A percentile compares a stretch with the other conserved stretches of the same genome.
Evolutionary conservation across 108 stramenopile species (phyloP).

Genomic region (Mediolabrus comicus): DNA sequence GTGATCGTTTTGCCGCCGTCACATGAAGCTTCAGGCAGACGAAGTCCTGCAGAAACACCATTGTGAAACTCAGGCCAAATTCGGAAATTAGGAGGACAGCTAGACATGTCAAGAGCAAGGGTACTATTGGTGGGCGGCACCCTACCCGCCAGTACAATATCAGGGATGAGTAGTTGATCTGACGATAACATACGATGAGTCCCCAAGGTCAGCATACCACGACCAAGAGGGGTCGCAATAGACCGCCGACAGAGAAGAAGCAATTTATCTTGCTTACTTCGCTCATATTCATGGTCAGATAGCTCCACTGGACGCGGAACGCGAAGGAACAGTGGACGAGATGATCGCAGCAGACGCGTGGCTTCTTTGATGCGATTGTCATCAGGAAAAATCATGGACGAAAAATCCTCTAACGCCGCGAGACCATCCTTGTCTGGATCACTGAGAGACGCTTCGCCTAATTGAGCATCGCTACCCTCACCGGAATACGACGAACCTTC

Average conservation of each 20-base stretch:
- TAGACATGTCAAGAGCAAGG: conserved; percentile 73
- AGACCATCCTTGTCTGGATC: conserved; percentile 83
- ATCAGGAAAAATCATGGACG: conserved; percentile 86
- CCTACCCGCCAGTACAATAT: conserved; percentile 85
- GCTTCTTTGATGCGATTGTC: conserved; percentile 91
- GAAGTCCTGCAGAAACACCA: conserved; percentile 94
- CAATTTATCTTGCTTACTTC: conserved; percentile 84
- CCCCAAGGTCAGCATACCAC: conserved; percentile 97
- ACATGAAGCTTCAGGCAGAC: conserved; percentile 56
- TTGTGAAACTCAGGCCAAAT: conserved; percentile 99
- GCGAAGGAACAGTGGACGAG: conserved; percentile 74
- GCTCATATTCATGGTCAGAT: conserved; percentile 89
- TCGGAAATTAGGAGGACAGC: conserved; percentile 68
- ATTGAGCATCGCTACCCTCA: background rate
- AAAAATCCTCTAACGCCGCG: conserved; percentile 61
- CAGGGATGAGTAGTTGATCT: conserved; percentile 88
- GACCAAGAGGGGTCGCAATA: conserved; percentile 86
- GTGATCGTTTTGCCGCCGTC: conserved; percentile 62
- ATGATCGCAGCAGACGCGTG: conserved; percentile 86
- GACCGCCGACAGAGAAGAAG: conserved; percentile 80
- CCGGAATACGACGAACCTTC: background rate
- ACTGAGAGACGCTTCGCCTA: conserved; percentile 10
- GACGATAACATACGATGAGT: conserved; percentile 75
- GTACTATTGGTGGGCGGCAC: conserved; percentile 90
- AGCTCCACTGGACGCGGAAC: conserved; percentile 84